These are phyloP conservation scores for Geotrichum histeridarum DNA, from an alignment of 1,139 yeast genomes.

Conservation along the genomic window DNA sequence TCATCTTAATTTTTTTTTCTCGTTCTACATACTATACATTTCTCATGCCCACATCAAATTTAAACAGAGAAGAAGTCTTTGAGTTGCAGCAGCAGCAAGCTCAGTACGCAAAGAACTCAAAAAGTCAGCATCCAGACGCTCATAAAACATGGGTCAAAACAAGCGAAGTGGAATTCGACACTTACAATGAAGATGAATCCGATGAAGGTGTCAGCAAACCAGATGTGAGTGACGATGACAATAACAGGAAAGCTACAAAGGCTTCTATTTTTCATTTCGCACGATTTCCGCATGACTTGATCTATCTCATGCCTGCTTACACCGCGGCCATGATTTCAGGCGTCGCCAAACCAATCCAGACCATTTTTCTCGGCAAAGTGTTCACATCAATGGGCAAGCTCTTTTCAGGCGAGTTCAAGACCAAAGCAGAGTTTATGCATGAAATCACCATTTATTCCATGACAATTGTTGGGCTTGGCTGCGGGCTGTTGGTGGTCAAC, in stretches of 20 bases:
- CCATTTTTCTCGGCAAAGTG: slow-evolving; percentile 61
- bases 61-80: neutral
- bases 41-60: neutral
- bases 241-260: neutral
- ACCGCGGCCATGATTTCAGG: slow-evolving; percentile 43
- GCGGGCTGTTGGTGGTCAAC: slow-evolving; percentile 46
- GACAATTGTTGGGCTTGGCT: slow-evolving; percentile 54
- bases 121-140: neutral
- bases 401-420: slow-evolving; percentile 31
- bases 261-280: slow-evolving; percentile 17
- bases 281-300: slow-evolving; percentile 26
- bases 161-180: neutral
- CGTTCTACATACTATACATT: neutral
- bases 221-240: neutral
- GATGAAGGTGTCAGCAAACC: neutral
- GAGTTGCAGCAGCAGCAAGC: neutral
- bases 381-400: slow-evolving; percentile 49
- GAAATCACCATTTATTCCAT: slow-evolving; percentile 37
- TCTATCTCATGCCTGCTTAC: slow-evolving; percentile 27
- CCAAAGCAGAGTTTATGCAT: slow-evolving; percentile 38
- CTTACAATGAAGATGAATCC: neutral
- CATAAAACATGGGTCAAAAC: neutral
- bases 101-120: neutral
- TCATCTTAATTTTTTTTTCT: neutral
- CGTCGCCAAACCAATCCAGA: slow-evolving; percentile 55